Conservation (phyloP, 176 grass and related monocot species). For the Aegilops sharonensis region DNA sequence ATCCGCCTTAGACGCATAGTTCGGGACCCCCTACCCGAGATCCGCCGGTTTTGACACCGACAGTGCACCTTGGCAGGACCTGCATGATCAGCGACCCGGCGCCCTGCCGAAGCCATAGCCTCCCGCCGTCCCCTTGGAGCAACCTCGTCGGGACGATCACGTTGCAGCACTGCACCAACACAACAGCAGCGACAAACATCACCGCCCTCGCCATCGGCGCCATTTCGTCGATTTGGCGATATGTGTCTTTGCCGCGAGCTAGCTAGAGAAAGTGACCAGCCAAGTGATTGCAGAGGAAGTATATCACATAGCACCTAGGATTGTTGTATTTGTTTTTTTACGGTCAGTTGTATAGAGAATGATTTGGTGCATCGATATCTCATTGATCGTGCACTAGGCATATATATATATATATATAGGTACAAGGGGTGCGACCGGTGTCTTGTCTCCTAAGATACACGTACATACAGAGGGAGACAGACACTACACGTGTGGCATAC, state of each 20-base stretch:
- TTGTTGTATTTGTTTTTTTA: background rate
- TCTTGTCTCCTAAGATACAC: no score
- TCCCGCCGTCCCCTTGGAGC: background rate
- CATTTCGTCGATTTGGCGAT: background rate
- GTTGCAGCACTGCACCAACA: conserved; percentile 20
- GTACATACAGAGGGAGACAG: no score
- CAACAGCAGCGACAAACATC: background rate
- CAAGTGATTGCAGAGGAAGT: background rate
- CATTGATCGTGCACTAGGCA: no score
- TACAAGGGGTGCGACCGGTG: no score
- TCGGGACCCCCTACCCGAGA: no score
- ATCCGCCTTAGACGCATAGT: no score
- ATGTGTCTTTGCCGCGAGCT: background rate
- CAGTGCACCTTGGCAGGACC: background rate
- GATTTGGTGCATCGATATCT: no score
- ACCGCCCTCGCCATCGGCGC: background rate
- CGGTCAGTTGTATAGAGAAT: no score
- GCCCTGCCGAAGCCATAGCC: background rate
- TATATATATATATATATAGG: no score
- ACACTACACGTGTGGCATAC: no score
- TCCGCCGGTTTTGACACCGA: no score
- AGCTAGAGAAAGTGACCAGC: background rate
- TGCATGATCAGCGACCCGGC: background rate
- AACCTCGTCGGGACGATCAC: background rate
- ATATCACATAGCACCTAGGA: background rate